Percentiles rank a stretch among this genome's conserved stretches.
phyloP scores from a whole-genome alignment of 108 stramenopile genomes.

The Asterionellopsis glacialis region DNA sequence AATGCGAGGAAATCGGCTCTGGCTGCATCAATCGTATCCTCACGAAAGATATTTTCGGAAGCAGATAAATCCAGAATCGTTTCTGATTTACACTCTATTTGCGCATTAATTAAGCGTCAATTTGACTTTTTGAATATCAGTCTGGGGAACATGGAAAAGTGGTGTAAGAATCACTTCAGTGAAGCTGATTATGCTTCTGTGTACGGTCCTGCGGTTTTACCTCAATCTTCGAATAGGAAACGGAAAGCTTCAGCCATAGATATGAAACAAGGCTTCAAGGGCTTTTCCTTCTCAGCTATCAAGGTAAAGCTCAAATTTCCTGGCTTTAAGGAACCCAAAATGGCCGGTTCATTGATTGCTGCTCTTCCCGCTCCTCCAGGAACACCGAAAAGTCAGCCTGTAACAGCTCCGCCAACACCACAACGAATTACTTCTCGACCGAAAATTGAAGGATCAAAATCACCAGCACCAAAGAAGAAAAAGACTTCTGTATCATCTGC shows the following conservation, averaged over 20 bases:
- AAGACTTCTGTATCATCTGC: background rate
- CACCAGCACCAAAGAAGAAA: background rate
- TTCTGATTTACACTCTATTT: conserved; percentile 31
- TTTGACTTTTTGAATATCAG: conserved; percentile 42
- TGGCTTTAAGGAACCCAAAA: conserved; percentile 6
- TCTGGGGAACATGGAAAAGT: conserved; percentile 49
- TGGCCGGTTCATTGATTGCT: conserved; percentile 1
- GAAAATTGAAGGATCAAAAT: background rate
- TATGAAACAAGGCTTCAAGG: conserved; percentile 3
- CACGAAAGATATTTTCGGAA: conserved; percentile 1
- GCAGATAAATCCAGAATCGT: conserved; percentile 23
- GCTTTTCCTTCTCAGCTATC: background rate
- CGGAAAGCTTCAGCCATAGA: conserved; percentile 1
- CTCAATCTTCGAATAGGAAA: conserved; percentile 1
- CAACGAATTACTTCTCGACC: background rate
- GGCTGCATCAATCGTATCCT: background rate
- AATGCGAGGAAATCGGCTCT: background rate
- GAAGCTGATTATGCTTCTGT: conserved; percentile 29
- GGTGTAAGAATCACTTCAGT: conserved; percentile 38
- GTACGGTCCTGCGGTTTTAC: conserved; percentile 8
- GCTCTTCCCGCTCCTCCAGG: background rate
- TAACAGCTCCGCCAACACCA: background rate
- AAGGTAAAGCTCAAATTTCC: conserved; percentile 1
- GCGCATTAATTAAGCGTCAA: conserved; percentile 33
- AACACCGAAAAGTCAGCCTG: background rate